Evolutionary conservation across 441 rosid species (phyloP), one percentile per base, ranked within the genome.

Genomic region (Viola pubescens): DNA sequence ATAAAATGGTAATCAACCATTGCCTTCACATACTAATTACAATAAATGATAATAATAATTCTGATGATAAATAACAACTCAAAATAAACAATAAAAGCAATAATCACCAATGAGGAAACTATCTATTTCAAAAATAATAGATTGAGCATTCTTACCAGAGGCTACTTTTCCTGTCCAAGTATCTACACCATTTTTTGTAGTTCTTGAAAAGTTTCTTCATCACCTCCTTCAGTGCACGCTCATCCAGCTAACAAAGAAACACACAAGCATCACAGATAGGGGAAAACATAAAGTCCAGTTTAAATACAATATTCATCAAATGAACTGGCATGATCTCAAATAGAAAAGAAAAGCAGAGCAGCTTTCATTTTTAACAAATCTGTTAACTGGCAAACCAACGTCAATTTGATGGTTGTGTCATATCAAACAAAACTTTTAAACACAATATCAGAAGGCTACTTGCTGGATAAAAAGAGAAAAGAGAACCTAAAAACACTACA

Each of bases 131-230:
- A 26, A 26, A 26, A 26, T 26, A 26, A 10, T 4, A 47, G 48
- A 37, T 47, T 10, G 5, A 39, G 47, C 48, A 54, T 14, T 56
- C 80, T 77, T 77, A 94, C 97, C 97, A 85, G 56, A 94, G 97
- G 72, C 99, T 94, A 74, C 97, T 91, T 77, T 91, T 91, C 64
- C 95, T 85, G 56, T 74, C 94, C 75, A 94, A 81, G 75, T 84
- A 91, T 76, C 87, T 94, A 94, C 99, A 91, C 98, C 98, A 91
- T 66, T 87, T 91, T 75, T 88, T 91, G 76, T 94, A 94, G 67
- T 87, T 94, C 77, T 91, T 94, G 77, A 94, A 91, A 71, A 94
- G 90, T 69, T 87, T 91, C 83, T 88, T 91, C 98, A 94, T 94
- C 73, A 91, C 95, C 50, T 88, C 95, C 37, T 88, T 94, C 72